Base-by-base conservation (phyloP, 2,329 filamentous ascomycete genomes). In the Leptographium lundbergii region DNA sequence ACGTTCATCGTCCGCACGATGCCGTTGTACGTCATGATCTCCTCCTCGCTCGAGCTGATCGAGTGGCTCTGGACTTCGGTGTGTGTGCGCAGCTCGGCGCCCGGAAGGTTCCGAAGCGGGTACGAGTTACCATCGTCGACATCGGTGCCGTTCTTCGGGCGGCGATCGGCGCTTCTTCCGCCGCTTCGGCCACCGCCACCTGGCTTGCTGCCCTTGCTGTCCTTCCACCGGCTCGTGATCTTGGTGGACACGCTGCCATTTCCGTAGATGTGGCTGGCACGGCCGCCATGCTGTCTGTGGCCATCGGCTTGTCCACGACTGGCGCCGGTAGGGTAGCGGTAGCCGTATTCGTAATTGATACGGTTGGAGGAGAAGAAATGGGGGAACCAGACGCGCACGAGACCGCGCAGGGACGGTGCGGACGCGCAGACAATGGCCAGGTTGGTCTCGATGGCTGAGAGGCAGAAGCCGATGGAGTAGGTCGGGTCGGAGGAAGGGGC, bases 381-480 rank as follows among this genome's bases (percentile, higher is more conserved):
- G 48, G 64, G 61, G 55, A 65, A 63, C 56, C 65, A 63, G 51
- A 9, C 58, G 61, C 62, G 62, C 24, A 63, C 27, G 4, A 62
- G 60, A 22, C 61, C 60, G 42, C 71, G 67, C 22, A 75, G 62
- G 0, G 72, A 70, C 6, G 73, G 73, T 0, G 72, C 73, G 7
- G 72, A 75, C 45, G 72, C 73, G 24, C 72, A 74, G 60, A 75
- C 71, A 51, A 75, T 66, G 22, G 72, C 73, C 11, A 74, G 68
- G 64, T 75, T 75, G 29, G 70, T 71, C 66, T 75, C 74, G 54
- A 73, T 69, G 32, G 66, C 69, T 1, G 70, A 72, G 17, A 67
- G 70, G 59, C 70, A 65, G 62, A 73, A 72, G 54, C 70, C 68
- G 36, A 72, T 66, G 61, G 67, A 69, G 62, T 65, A 67, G 9